Evolutionary conservation across 2,329 filamentous ascomycete species (phyloP).

Genomic region (Aspergillus hortae): DNA sequence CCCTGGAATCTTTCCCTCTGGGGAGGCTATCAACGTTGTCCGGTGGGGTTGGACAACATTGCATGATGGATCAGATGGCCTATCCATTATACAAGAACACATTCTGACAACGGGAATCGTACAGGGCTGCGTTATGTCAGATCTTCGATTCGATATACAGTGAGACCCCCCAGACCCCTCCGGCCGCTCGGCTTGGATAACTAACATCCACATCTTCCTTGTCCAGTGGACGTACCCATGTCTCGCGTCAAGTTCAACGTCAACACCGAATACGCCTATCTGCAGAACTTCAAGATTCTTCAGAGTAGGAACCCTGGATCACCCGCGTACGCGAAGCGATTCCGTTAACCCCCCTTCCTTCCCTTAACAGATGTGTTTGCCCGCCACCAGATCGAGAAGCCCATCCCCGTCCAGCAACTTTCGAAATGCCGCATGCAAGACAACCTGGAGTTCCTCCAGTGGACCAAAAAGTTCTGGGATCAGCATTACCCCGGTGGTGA

Average conservation of each 20-base stretch:
- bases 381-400: constrained; percentile 83
- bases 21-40: background rate
- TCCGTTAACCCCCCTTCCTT: constrained; percentile 3
- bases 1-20: background rate
- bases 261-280: constrained; percentile 93
- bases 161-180: constrained; percentile 35
- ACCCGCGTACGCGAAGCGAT: background rate
- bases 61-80: background rate
- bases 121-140: constrained; percentile 90
- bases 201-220: constrained; percentile 1
- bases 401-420: constrained; percentile 80
- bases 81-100: background rate
- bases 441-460: constrained; percentile 98
- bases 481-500: constrained; percentile 96
- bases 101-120: constrained; percentile 10
- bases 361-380: constrained; percentile 64
- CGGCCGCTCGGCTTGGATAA: background rate
- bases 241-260: constrained; percentile 96
- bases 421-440: constrained; percentile 99
- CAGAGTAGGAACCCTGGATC: constrained; percentile 65
- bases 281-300: constrained; percentile 97
- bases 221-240: constrained; percentile 82
- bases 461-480: constrained; percentile 96
- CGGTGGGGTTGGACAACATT: background rate
- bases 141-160: constrained; percentile 97